A percentile compares a stretch with the other conserved stretches of the same genome.
Conservation (phyloP, 495 filamentous ascomycete genomes). For the Lasiosphaeria miniovina region DNA sequence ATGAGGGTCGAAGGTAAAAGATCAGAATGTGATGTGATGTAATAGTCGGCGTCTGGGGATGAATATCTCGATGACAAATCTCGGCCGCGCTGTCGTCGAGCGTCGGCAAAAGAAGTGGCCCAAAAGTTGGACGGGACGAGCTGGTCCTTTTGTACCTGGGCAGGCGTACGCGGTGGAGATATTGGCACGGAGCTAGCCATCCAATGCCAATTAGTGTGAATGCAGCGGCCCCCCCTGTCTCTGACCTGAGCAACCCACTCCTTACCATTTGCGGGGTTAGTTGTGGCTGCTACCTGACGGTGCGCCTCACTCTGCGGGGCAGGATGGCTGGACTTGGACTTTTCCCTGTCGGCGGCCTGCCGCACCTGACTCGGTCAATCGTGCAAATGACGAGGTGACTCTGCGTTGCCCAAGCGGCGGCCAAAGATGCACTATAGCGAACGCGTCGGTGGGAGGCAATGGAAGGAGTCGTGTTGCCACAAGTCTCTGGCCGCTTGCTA, state of each 20-base stretch:
- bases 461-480: no score
- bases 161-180: neutral
- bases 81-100: conserved; percentile 6
- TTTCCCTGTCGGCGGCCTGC: neutral
- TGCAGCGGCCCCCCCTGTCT: neutral
- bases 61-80: neutral
- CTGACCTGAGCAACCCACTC: neutral
- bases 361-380: neutral
- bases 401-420: no score
- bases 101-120: conserved; percentile 16
- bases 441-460: no score
- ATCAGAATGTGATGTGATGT: conserved; percentile 3
- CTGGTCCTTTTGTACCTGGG: conserved; percentile 29
- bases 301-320: neutral
- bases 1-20: no score
- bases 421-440: no score
- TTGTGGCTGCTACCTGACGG: conserved; percentile 28
- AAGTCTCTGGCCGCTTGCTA: no score
- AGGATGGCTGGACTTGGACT: neutral
- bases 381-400: no score
- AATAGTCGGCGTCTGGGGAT: conserved; percentile 5
- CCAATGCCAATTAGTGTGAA: neutral
- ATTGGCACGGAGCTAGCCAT: neutral
- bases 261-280: conserved; percentile 27
- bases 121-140: conserved; percentile 25